Evolutionary conservation across 371 early-diverging fungal species (phyloP), one percentile per base, ranked within the genome.

Genomic region (Dinochytrium kinnereticum): DNA sequence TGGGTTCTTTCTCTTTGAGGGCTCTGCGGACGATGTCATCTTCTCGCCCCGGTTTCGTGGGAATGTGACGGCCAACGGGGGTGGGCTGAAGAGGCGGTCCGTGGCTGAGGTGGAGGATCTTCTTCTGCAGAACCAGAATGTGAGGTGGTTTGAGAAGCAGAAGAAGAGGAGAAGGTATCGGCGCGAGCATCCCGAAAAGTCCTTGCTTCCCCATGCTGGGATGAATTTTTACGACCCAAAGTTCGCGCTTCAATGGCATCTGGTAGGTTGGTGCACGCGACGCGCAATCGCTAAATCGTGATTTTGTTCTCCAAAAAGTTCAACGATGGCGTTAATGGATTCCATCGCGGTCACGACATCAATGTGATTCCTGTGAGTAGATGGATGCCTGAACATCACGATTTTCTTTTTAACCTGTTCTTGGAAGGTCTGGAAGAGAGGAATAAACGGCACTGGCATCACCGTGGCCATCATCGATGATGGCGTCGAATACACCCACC

Each of bases 381-480:
- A 38, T 39, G 34, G 26, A 13, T 37, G 15, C 3, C 13, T 21
- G 34, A 66, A 38, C n/a, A n/a, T 24, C 24, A 10, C 13, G 19
- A 15, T 24, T 30, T 64, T 30, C 64, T 3, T 10, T 61, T 28
- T 30, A 55, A 37, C 5, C 50, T 24, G 36, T 33, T 31, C 15
- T 31, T 59, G 19, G n/a, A 33, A 80, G 80, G 82, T 81, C 17
- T 84, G 85, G 85, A 34, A 50, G 34, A 61, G 76, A 50, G 80
- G 81, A 17, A 80, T 82, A 51, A 82, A 79, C 65, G 85, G 85
- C 33, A 79, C 55, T 36, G 83, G 83, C 0, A 72, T 82, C 30
- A 80, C 74, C 1, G 80, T 83, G 21, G 59, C 78, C 15, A 74
- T 85, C 26, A 59, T 85, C 36, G 85, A 85, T 68, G 85, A 85